Base-by-base conservation (phyloP, 2,329 filamentous ascomycete genomes). In the Exutisphaerella laricina region DNA sequence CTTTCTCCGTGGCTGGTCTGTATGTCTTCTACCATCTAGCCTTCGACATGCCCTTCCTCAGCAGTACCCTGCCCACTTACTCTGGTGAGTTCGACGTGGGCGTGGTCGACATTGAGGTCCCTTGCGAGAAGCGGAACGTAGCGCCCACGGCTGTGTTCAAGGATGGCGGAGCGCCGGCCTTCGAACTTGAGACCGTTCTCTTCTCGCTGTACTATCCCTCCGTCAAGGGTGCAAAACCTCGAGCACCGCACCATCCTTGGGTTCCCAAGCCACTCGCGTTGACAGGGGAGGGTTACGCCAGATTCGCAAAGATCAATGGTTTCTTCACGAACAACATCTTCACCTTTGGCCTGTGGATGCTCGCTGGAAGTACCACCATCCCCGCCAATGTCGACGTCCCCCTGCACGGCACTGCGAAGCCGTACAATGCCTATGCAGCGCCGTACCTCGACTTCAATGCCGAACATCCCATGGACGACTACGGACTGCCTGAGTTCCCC, bases 121-220 rank as follows among this genome's bases (percentile, higher is more conserved):
- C 66, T 3, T 61, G 62, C 41, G 59, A 66, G 17, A 48, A 60
- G 32, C 57, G 60, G 30, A 56, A 60, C 9, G 52, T 70, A 4
- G 58, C 58, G 45, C 56, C 65, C n/a, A n/a, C n/a, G n/a, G 63
- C 58, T 5, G 54, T 61, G 14, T 58, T 68, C 49, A 66, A 65
- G 45, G 58, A 60, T 34, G 66, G 58, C 5, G 62, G 66, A 21
- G 54, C 64, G 25, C 63, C 64, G 14, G 66, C 67, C 4, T 70
- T 72, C 36, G 21, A 70, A 51, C 55, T 72, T n/a, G 52, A 65
- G 21, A 71, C 68, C 6, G 63, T 72, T 4, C 61, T 70, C 3
- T 64, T 70, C 48, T 68, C 68, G 1, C 50, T 72, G 2, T 72
- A 68, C 58, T 72, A 71, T 40, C 69, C 69, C 1, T 62, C 68